Evolutionary conservation across 2,329 filamentous ascomycete genomes (phyloP), one percentile per base, ranked within the genome.

Genomic region (Diplocarpon mali): DNA sequence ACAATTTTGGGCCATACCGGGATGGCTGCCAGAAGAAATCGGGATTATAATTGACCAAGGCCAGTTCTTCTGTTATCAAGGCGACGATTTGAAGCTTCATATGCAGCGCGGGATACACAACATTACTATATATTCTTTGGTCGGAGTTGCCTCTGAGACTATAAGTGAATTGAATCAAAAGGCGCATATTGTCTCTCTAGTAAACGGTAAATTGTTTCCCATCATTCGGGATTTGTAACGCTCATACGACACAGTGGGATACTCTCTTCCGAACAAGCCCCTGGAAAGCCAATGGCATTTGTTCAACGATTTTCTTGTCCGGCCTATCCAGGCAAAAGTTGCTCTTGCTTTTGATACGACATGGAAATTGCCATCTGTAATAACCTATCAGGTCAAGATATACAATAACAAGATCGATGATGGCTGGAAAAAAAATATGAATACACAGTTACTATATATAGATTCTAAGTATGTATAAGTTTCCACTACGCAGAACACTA

Each of bases 251-350:
- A 13, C 44, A 83, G 81, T 84, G 46, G 75, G 76, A 11, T 78
- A 86, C 41, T 78, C 84, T 0, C 76, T 78, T 44, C 69, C 72
- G 0, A 69, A 75, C 35, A 62, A 73, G 0, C 72, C 77, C 1
- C 69, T 68, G 3, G 73, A 78, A 51, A 82, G 77, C 57, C 81
- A 83, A 55, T 98, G 93, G 93, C 87, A 96, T 64, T 67, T 98
- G 1, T 95, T 98, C 68, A 98, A 98, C 56, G 92, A 98, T 65
- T 98, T 98, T 58, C 67, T 95, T 30, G 93, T 98, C 16, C 78
- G 85, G 11, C 80, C 83, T 9, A 77, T 95, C 13, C 77, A 81
- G 28, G 75, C 77, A 24, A 81, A 88, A 49, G 90, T 98, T 61
- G 93, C 90, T 0, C 69, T 96, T 14, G 80, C 83, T 17, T 98